Base-by-base conservation (phyloP, 2,329 filamentous ascomycete species). In the Leptographium lundbergii region DNA sequence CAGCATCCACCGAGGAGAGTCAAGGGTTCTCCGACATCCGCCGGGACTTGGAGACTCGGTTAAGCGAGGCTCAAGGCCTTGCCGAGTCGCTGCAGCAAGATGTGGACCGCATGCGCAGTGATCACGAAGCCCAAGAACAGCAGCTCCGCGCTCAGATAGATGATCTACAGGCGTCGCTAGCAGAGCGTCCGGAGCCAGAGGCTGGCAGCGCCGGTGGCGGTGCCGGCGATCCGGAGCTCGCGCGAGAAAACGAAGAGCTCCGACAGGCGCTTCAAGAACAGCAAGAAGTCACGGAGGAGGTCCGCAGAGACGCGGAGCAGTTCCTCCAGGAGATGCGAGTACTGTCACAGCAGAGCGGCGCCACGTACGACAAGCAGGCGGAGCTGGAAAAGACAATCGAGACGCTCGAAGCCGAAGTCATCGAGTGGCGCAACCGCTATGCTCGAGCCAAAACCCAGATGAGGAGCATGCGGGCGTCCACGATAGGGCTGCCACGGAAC, bases 341-440 rank as follows among this genome's bases (percentile, higher is more conserved):
- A 53, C 79, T 97, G 54, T 95, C 91, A 6, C 81, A 90, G 64
- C 86, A 91, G 65, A 94, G 88, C 66, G 85, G 84, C 63, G 80
- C 85, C 13, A 85, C 87, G 7, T 87, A 89, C 70, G 90, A 95
- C 65, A 87, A 86, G 64, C 91, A 97, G 70, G 84, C 90, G 57
- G 83, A 85, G 65, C 78, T 97, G 63, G 84, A 88, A 58, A 81
- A 80, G 63, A 87, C 87, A 53, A 85, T 96, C 36, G 80, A 88
- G 59, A 77, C 81, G 58, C 79, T 99, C 6, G 89, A 96, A 71
- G 77, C 82, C 25, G 91, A 97, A 69, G 84, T 95, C 54, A 87
- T 87, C 58, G 86, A 91, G 56, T 99, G 94, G 94, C 90, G 91
- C 69, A 84, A 86, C 65, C 87, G 91, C 53, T 97, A 96, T 68